A percentile compares a stretch with the other conserved stretches of the same genome.
Conservation (phyloP, 1,284 basidiomycete genomes). For the Vanrija pseudolonga region DNA sequence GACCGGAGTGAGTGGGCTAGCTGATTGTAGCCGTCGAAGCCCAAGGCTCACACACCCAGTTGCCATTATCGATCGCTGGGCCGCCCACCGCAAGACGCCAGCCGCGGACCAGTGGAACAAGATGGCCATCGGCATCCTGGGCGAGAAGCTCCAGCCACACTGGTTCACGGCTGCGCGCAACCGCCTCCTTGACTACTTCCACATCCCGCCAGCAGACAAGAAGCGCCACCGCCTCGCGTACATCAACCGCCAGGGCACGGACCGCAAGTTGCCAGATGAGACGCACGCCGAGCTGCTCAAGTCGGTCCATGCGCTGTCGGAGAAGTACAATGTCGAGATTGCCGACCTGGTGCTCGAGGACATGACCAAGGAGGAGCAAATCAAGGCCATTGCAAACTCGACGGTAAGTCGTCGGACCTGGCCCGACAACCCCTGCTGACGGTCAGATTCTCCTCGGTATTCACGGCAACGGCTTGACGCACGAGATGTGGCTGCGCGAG, state of each 20-base stretch:
- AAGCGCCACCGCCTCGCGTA: slow-evolving; percentile 25
- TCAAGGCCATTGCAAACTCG: slow-evolving; percentile 14
- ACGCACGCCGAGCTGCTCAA: neutral
- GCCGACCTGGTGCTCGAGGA: neutral
- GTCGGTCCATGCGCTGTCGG: slow-evolving; percentile 5
- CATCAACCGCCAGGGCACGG: slow-evolving; percentile 28
- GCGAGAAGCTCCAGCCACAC: slow-evolving; percentile 15
- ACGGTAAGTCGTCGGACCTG: neutral
- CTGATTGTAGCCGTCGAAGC: neutral
- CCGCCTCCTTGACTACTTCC: slow-evolving; percentile 4
- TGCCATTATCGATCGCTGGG: slow-evolving; percentile 30
- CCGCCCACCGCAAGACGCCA: slow-evolving; percentile 26
- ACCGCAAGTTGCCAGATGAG: neutral
- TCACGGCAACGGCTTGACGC: slow-evolving; percentile 23
- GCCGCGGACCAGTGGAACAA: slow-evolving; percentile 27
- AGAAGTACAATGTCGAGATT: neutral
- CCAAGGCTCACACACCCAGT: slow-evolving; percentile 8
- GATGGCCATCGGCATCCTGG: slow-evolving; percentile 27
- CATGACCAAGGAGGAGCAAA: neutral
- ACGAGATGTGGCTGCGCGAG: slow-evolving; percentile 29
- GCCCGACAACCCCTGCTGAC: no score
- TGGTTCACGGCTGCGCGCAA: slow-evolving; percentile 23
- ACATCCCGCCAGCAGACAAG: neutral
- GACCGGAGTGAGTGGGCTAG: slow-evolving; percentile 14
- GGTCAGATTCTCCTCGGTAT: slow-evolving; percentile 23